Base-by-base conservation (phyloP, 225 moss, liverwort and hornwort genomes). In the Pleurozium schreberi region DNA sequence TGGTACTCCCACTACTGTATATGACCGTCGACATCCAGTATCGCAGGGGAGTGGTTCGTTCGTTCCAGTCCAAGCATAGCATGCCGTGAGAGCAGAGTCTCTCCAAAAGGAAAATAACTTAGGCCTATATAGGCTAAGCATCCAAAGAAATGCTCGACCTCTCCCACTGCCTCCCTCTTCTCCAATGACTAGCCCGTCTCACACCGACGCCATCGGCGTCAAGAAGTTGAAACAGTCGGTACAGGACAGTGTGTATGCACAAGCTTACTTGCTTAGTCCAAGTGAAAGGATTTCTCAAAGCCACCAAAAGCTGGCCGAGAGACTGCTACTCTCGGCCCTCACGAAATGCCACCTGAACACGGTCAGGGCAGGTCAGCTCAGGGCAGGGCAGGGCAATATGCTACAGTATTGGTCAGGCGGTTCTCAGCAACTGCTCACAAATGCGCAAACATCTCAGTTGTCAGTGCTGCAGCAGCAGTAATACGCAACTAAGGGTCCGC, bases 241-340 rank as follows among this genome's bases (percentile, higher is more conserved):
- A 14, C 38, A 10, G n/a, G n/a, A n/a, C n/a, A n/a, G n/a, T n/a
- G n/a, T n/a, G 15, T 30, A 47, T 11, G n/a, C 28, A 63, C 30
- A 85, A 63, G 62, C 88, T n/a, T n/a, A n/a, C n/a, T n/a, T n/a
- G n/a, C n/a, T 73, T 40, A 31, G 40, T 82, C 73, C 12, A 49
- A 64, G 83, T 78, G 36, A 53, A 40, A 66, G 13, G 80, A 66
- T 83, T 78, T 71, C 68, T 92, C 80, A 94, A 83, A 91, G 91
- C 94, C 94, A 94, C 94, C 94, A 92, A 75, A 92, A 94, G 83
- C 89, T 94, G 67, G 88, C 88, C 49, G 93, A 94, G 70, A 94
- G 91, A 84, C 94, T 94, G 64, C 50, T 89, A 57, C 90, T 91
- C 75, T 87, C 78, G 76, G 92, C 94, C 87, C 83, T 87, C 86